Conservation (phyloP, 805 yeast genomes). For the Millerozyma miso region DNA sequence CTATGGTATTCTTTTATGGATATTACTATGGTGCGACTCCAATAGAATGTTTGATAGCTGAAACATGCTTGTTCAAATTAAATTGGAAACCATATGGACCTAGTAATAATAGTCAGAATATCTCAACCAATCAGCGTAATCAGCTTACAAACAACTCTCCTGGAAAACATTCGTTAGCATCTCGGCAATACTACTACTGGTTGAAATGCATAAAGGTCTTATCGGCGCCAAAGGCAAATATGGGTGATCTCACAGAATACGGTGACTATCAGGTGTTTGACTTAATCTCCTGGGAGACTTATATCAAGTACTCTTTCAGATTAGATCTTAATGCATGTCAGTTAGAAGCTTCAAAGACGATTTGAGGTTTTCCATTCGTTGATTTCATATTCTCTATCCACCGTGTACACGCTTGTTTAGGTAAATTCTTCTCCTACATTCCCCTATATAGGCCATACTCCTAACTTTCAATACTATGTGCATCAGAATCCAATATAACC, state of each 20-base stretch:
- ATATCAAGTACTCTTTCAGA: slow-evolving; percentile 32
- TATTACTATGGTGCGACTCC: slow-evolving; percentile 41
- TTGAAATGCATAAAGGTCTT: slow-evolving; percentile 12
- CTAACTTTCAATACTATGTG: not conserved
- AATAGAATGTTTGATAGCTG: slow-evolving; percentile 40
- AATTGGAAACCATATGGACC: slow-evolving; percentile 41
- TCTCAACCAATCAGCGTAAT: not conserved
- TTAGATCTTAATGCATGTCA: slow-evolving; percentile 32
- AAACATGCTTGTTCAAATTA: slow-evolving; percentile 31
- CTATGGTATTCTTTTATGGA: slow-evolving; percentile 39
- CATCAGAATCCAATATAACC: not conserved
- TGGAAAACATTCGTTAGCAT: slow-evolving; percentile 1
- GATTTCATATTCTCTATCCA: not conserved
- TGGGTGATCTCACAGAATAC: slow-evolving; percentile 16
- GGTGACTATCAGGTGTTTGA: slow-evolving; percentile 43
- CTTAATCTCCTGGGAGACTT: slow-evolving; percentile 38
- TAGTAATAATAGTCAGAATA: slow-evolving; percentile 6
- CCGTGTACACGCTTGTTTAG: too few relatives aligned
- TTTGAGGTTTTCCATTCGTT: slow-evolving; percentile 1
- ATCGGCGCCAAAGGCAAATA: slow-evolving; percentile 4
- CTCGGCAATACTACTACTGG: slow-evolving; percentile 14
- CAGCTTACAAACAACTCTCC: not conserved
- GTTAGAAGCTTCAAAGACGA: slow-evolving; percentile 21
- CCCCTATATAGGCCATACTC: not conserved
- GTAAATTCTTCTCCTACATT: too few relatives aligned